A percentile compares a stretch with the other conserved stretches of the same genome.
Conservation (phyloP, 2,329 filamentous ascomycete genomes). For the Tolypocladium guangdongense region DNA sequence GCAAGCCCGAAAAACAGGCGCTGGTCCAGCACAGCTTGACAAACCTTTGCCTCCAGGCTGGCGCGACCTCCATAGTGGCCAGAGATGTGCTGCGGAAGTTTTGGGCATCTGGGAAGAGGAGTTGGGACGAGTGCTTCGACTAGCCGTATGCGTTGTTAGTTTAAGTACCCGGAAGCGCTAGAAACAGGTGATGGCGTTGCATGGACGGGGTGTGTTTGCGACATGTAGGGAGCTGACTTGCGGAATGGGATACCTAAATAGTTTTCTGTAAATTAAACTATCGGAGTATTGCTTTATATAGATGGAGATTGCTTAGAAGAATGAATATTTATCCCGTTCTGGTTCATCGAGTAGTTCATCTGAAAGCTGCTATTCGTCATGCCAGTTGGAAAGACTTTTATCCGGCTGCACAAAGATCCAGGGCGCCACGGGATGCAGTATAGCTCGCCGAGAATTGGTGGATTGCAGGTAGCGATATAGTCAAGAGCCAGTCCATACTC, state of each 20-base stretch:
- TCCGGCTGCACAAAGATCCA: too few relatives aligned
- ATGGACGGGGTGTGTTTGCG: background rate
- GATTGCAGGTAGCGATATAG: too few relatives aligned
- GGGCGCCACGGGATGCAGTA: too few relatives aligned
- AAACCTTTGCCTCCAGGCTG: background rate
- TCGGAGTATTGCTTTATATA: too few relatives aligned
- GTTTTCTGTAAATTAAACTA: too few relatives aligned
- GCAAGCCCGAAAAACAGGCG: background rate
- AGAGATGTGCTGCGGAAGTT: background rate
- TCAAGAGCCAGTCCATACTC: too few relatives aligned
- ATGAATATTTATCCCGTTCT: too few relatives aligned
- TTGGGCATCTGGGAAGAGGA: constrained; percentile 2
- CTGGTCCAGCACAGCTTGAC: background rate
- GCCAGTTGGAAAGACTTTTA: too few relatives aligned
- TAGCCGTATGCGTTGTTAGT: background rate
- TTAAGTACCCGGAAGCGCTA: background rate
- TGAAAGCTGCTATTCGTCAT: too few relatives aligned
- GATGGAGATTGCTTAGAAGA: too few relatives aligned
- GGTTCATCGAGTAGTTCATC: too few relatives aligned
- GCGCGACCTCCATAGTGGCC: constrained; percentile 1
- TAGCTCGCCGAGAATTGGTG: too few relatives aligned
- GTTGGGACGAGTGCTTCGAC: constrained; percentile 6
- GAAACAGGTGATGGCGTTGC: background rate
- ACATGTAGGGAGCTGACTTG: background rate
- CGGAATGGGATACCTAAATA: background rate